Conservation (phyloP, 352 stramenopile genomes). For the Pilasporangium apinafurcum region DNA sequence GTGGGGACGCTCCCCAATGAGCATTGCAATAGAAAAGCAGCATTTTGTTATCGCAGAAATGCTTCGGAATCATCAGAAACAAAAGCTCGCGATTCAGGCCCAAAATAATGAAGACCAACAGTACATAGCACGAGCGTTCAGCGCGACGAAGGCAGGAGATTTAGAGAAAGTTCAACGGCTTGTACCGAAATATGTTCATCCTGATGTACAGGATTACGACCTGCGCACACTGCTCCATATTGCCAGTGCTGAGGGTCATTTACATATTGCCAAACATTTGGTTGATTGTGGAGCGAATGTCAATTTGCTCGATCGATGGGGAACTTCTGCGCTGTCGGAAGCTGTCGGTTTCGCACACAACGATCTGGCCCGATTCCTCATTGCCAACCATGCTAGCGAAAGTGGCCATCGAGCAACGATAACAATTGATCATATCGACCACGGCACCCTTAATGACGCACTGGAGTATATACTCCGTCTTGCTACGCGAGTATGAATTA, state of each 20-base stretch:
- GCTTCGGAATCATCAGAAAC: conserved; percentile 52
- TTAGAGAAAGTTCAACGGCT: conserved; percentile 36
- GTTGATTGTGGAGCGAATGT: conserved; percentile 67
- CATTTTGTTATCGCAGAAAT: conserved; percentile 51
- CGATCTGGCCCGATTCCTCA: conserved; percentile 56
- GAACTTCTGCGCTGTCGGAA: conserved; percentile 64
- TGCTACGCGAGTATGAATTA: conserved; percentile 37
- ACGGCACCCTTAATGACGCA: conserved; percentile 36
- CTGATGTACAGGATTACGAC: conserved; percentile 73
- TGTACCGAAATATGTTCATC: conserved; percentile 49
- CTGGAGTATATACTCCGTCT: conserved; percentile 65
- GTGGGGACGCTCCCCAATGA: conserved; percentile 52
- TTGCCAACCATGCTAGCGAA: conserved; percentile 54
- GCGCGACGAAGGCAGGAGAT: conserved; percentile 44
- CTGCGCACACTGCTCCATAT: conserved; percentile 66
- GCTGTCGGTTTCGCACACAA: conserved; percentile 79
- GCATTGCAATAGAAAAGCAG: conserved; percentile 56
- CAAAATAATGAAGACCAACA: conserved; percentile 29
- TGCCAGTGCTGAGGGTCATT: conserved; percentile 58
- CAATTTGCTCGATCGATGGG: conserved; percentile 75
- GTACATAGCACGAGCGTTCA: conserved; percentile 47
- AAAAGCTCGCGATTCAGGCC: conserved; percentile 23
- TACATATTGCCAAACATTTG: conserved; percentile 52
- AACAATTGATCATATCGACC: conserved; percentile 57
- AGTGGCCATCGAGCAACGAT: conserved; percentile 51